Conservation (phyloP, 2,329 filamentous ascomycete genomes). For the Fusarium goolgardi region DNA sequence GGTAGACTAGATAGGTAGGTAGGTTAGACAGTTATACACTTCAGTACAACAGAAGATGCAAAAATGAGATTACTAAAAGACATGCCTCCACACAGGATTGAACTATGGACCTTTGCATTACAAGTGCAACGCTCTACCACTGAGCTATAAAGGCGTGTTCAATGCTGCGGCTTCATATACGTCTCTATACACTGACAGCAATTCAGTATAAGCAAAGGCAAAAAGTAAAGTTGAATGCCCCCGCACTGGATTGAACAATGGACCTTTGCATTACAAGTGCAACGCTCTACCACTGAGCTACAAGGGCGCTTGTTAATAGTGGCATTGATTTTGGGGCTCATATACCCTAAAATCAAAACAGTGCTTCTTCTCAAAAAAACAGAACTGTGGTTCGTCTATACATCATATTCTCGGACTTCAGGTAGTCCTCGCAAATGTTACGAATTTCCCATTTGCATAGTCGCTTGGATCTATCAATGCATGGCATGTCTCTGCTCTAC, state of each 20-base stretch:
- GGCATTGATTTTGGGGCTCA: fast-evolving
- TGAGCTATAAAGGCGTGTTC: neutral
- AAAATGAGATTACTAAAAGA: neutral
- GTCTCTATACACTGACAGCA: neutral
- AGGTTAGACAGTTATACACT: neutral
- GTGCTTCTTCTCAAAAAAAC: neutral
- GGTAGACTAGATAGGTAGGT: too few relatives aligned
- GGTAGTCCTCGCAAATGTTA: neutral
- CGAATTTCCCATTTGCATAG: neutral
- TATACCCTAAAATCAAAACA: neutral
- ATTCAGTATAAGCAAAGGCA: neutral
- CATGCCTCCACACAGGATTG: neutral
- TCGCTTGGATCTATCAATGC: too few relatives aligned
- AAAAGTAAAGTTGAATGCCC: slow-evolving; percentile 20
- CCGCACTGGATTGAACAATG: slow-evolving; percentile 44
- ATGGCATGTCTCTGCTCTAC: too few relatives aligned
- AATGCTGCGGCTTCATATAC: neutral
- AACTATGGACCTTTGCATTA: neutral
- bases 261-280: slow-evolving; percentile 45
- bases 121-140: neutral
- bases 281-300: slow-evolving; percentile 44
- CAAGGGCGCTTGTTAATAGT: slow-evolving; percentile 17
- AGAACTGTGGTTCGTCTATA: neutral
- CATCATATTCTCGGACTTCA: neutral
- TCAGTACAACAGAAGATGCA: neutral